Evolutionary conservation across 495 filamentous ascomycete genomes (phyloP).

Genomic region (Glarea lozoyensis): DNA sequence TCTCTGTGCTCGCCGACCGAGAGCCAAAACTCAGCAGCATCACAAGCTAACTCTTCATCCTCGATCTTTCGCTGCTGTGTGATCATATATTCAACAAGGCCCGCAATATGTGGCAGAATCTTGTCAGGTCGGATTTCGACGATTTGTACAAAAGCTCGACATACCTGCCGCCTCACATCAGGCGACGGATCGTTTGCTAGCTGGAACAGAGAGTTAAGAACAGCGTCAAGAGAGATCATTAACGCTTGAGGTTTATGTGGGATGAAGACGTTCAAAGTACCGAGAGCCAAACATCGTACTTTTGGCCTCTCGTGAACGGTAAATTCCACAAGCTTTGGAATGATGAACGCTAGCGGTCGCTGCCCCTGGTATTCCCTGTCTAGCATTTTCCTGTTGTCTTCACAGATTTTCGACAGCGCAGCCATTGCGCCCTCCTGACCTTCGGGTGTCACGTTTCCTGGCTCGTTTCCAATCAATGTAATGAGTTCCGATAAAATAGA

Average conservation of each 20-base stretch:
- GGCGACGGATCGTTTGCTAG: conserved; percentile 64
- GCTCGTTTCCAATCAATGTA: conserved; percentile 61
- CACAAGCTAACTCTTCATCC: conserved; percentile 84
- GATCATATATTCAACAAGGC: conserved; percentile 88
- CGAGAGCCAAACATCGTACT: conserved; percentile 69
- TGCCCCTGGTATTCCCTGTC: conserved; percentile 81
- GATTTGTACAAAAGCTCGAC: conserved; percentile 83
- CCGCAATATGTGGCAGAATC: conserved; percentile 79
- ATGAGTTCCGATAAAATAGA: conserved; percentile 78
- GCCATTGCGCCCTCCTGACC: conserved; percentile 91
- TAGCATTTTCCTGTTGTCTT: conserved; percentile 83
- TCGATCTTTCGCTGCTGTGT: conserved; percentile 74
- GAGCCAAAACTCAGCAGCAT: conserved; percentile 97
- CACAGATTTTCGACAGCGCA: conserved; percentile 88
- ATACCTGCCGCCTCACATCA: conserved; percentile 84
- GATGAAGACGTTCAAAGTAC: conserved; percentile 84
- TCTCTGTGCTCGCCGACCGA: conserved; percentile 80
- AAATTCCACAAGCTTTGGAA: conserved; percentile 85
- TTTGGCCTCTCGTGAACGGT: conserved; percentile 63
- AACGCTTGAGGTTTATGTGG: conserved; percentile 70
- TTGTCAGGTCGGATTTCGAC: conserved; percentile 87
- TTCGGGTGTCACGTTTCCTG: conserved; percentile 53
- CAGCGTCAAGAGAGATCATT: conserved; percentile 63
- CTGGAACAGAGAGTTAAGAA: conserved; percentile 74
- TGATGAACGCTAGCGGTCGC: conserved; percentile 76